A percentile compares a stretch with the other conserved stretches of the same genome.
These are phyloP conservation scores for Scutellaria galericulata DNA, from an alignment of 257 asterid species.

Conservation along the genomic window DNA sequence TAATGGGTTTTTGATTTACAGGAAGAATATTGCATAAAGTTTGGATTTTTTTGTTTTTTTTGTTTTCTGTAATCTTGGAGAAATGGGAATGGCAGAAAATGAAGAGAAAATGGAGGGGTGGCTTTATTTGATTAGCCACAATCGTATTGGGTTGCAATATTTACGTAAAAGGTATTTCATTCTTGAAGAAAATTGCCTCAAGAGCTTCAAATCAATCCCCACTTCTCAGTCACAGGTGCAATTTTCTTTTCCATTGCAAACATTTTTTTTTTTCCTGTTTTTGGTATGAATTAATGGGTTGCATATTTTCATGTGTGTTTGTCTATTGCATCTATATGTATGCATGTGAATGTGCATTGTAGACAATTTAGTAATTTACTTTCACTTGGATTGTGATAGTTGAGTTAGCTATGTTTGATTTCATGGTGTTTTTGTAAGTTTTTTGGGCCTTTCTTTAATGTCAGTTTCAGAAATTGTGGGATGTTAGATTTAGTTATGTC, in stretches of 20 bases:
- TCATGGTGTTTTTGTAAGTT: not conserved
- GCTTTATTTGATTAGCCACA: slow-evolving; percentile 76
- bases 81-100: slow-evolving; percentile 51
- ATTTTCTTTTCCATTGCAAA: not conserved
- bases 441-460: too few species aligned
- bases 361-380: slow-evolving; percentile 10
- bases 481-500: slow-evolving; percentile 10
- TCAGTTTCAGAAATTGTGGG: not conserved
- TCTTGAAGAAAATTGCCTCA: slow-evolving; percentile 80
- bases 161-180: slow-evolving; percentile 86
- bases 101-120: slow-evolving; percentile 88
- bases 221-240: slow-evolving; percentile 64
- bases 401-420: slow-evolving; percentile 20
- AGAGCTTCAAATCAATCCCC: slow-evolving; percentile 82
- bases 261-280: not conserved
- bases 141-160: slow-evolving; percentile 80
- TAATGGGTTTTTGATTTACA: slow-evolving; percentile 37
- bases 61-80: not conserved
- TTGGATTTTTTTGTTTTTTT: slow-evolving; percentile 36
- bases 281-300: not conserved
- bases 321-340: not conserved
- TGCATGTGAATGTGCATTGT: not conserved
- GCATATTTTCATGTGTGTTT: slow-evolving; percentile 14
- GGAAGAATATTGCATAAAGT: slow-evolving; percentile 24
- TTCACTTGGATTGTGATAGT: slow-evolving; percentile 13